Evolutionary conservation across 179 eudicot genomes (phyloP), one percentile per base, ranked within the genome.

Genomic region (Sideroxylon spinosum): DNA sequence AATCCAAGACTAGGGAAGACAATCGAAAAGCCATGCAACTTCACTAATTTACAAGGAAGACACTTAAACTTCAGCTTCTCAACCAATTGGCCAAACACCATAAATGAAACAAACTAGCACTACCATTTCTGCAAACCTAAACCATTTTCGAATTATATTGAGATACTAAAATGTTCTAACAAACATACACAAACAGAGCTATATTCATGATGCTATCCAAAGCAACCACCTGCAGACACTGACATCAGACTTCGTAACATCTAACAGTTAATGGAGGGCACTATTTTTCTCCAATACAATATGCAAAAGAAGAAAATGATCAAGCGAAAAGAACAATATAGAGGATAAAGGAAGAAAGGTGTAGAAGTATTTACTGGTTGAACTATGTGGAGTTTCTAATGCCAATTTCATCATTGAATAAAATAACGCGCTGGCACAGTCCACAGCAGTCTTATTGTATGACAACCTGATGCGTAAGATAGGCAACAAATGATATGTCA

Each of bases 401-500:
- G 98, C 97, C 82, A 86, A 76, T 78, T 90, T 93, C 92, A 91
- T 86, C 87, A 93, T 78, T 22, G 98, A 91, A 86, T 89, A 95
- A 85, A 95, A 93, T 78, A 95, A 72, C 48, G 97, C 97, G 75
- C 97, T 78, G n/a, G 97, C 93, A 86, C 98, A 95, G 73, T 95
- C 97, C 53, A 87, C 86, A 63, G 97, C 79, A 77, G 86, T 73
- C 92, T 90, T 85, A 82, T 95, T 95, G 91, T 86, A 90, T n/a
- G 97, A 88, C 82, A 95, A 85, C 86, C 98, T 94, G 90, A 78
- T 66, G 46, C 69, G 75, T 62, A 52, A 44, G 37, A 76, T 49
- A n/a, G 57, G 25, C 79, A 79, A 80, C 68, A 11, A 71, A 73
- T 78, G 46, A 80, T 6, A n/a, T 62, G 19, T 57, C 29, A 75